Evolutionary conservation across 345 rosid species (phyloP), one percentile per base, ranked within the genome.

Genomic region (Eucalyptus urophylla): DNA sequence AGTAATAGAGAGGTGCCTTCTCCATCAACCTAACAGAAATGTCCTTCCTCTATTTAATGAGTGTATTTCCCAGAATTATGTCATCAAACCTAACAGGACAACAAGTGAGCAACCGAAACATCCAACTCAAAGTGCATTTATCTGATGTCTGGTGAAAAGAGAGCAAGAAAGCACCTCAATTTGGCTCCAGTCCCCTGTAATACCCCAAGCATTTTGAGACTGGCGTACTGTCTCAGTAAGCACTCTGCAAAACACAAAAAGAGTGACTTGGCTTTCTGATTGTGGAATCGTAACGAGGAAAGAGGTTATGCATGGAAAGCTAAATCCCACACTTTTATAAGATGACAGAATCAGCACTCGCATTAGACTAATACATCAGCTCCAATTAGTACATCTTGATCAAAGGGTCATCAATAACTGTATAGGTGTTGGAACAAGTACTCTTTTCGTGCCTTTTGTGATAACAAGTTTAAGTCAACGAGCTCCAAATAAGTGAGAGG

Each of bases 171-270:
- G 6, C 16, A 98, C 98, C 99, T 98, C 99, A 21, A 98, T 88
- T 93, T 96, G 93, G 92, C 89, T 93, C 99, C 99, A 97, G 89
- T 96, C 96, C 6, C 88, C 90, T 29, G 95, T 93, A 89, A 92
- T 93, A 87, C 93, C 92, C 95, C 94, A 95, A 88, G 93, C 91
- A 88, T 90, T 94, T 90, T 98, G 99, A 47, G 98, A 95, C 89
- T 95, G 97, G 89, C 93, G 93, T 43, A 94, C 97, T 83, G 97
- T 95, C 91, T 98, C 99, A 3, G 98, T 97, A 16, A 98, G 92
- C 88, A 98, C 91, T 91, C 99, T 97, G 95, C 87, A 91, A 87
- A 60, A 24, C 21, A 47, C 53, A 54, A 72, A 31, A 56, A 85
- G 49, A 49, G 44, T 22, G 22, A 49, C 83, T 76, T 76, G 47